Percentiles rank a stretch among this genome's conserved stretches.
phyloP scores from a whole-genome alignment of 371 early-diverging fungal species.

The Saksenaea vasiformis region DNA sequence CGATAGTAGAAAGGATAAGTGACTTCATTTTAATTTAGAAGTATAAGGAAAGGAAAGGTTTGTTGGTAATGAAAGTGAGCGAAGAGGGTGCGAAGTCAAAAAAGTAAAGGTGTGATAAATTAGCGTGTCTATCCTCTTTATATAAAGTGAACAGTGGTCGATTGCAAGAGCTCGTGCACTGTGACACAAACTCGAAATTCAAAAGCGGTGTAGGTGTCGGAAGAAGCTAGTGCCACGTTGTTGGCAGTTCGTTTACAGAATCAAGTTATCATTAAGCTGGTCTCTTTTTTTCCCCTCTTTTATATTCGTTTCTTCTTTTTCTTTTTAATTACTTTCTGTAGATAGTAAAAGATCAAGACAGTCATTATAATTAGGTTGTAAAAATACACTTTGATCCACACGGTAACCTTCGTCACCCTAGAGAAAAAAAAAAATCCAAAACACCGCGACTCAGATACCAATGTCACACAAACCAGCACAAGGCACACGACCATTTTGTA shows the following conservation, averaged over 20 bases:
- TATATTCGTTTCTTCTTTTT: neutral
- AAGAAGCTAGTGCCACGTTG: conserved; percentile 6
- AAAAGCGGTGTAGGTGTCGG: conserved; percentile 11
- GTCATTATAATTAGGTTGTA: conserved; percentile 3
- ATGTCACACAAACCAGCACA: conserved; percentile 4
- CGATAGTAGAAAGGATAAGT: conserved; percentile 15
- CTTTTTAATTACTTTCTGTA: conserved; percentile 8
- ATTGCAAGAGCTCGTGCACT: conserved; percentile 4
- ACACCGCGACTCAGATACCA: conserved; percentile 2
- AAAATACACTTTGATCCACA: conserved; percentile 14
- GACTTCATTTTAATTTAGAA: conserved; percentile 20
- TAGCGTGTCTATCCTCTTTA: neutral
- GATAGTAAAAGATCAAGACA: neutral
- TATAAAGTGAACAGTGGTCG: neutral
- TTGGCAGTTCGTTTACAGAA: neutral
- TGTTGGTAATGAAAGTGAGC: neutral
- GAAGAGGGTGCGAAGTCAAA: neutral
- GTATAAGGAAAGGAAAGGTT: conserved; percentile 5
- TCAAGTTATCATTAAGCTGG: neutral
- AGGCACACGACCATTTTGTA: conserved; percentile 4
- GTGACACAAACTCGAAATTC: neutral
- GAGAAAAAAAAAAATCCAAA: neutral
- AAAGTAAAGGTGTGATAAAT: neutral
- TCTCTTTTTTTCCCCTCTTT: neutral
- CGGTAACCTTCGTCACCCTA: conserved; percentile 15